Evolutionary conservation across 2,329 filamentous ascomycete species (phyloP).

Genomic region (Beauveria caledonica): DNA sequence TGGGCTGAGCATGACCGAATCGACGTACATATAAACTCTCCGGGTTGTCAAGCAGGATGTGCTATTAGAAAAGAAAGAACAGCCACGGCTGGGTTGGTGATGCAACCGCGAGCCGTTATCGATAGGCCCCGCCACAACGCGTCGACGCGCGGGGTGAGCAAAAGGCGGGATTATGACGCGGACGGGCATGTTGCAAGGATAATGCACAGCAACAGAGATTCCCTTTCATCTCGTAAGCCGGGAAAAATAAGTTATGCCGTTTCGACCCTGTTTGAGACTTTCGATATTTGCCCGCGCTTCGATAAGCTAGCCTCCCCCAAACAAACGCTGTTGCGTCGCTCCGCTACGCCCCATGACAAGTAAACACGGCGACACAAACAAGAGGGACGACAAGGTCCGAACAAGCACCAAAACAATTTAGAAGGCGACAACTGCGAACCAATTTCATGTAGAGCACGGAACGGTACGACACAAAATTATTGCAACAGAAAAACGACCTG

Average conservation of each 20-base stretch:
- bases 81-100: not conserved
- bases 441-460: not conserved
- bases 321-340: not conserved
- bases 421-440: not conserved
- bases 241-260: not conserved
- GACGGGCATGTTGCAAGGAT: not conserved
- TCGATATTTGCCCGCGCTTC: not conserved
- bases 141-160: conserved; percentile 9
- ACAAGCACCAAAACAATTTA: not conserved
- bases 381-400: not conserved
- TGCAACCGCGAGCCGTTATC: not conserved
- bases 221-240: not conserved
- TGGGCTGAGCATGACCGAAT: not conserved
- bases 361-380: conserved; percentile 8
- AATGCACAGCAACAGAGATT: not conserved
- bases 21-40: not conserved
- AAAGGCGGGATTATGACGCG: not conserved
- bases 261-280: not conserved
- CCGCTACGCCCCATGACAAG: not conserved
- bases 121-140: conserved; percentile 12
- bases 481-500: not conserved
- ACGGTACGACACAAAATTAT: not conserved
- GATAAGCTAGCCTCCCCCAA: not conserved
- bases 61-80: not conserved
- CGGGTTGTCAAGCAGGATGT: not conserved